Conservation (phyloP, 495 filamentous ascomycete genomes). For the Penicillium manginii region DNA sequence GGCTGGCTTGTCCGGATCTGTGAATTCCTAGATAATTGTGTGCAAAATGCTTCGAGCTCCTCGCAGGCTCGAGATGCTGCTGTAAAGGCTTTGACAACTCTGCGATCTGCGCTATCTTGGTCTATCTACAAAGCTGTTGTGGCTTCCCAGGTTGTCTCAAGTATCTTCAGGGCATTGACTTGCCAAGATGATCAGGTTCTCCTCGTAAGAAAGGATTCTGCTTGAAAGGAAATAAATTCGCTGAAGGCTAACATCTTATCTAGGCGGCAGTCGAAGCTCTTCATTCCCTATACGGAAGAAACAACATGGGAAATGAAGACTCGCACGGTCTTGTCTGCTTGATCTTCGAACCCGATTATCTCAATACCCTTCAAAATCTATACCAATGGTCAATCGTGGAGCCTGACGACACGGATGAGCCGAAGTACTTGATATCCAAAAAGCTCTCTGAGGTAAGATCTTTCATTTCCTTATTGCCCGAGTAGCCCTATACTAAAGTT, state of each 20-base stretch:
- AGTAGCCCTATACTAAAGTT: background rate
- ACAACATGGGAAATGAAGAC: conserved; percentile 74
- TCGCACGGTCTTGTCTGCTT: conserved; percentile 77
- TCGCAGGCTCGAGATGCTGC: conserved; percentile 63
- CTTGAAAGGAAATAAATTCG: background rate
- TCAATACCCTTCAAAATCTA: conserved; percentile 72
- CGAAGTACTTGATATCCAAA: conserved; percentile 88
- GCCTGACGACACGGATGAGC: conserved; percentile 79
- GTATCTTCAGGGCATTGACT: conserved; percentile 75
- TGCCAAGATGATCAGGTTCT: conserved; percentile 73
- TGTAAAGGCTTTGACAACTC: conserved; percentile 71
- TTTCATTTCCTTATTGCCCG: background rate
- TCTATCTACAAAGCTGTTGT: conserved; percentile 79
- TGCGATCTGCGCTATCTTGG: conserved; percentile 82
- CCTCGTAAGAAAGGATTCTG: conserved; percentile 54
- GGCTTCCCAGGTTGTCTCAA: conserved; percentile 67
- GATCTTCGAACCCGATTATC: conserved; percentile 71
- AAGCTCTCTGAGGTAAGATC: conserved; percentile 83
- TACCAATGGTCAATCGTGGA: conserved; percentile 85
- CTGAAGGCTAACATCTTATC: background rate
- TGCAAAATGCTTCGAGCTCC: conserved; percentile 66
- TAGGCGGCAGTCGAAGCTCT: conserved; percentile 84
- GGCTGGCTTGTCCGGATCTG: conserved; percentile 86
- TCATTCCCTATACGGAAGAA: conserved; percentile 77
- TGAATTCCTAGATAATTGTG: conserved; percentile 71